A percentile compares a stretch with the other conserved stretches of the same genome.
phyloP scores from a whole-genome alignment of 176 grass and related monocot genomes.

The Triticum turgidum region DNA sequence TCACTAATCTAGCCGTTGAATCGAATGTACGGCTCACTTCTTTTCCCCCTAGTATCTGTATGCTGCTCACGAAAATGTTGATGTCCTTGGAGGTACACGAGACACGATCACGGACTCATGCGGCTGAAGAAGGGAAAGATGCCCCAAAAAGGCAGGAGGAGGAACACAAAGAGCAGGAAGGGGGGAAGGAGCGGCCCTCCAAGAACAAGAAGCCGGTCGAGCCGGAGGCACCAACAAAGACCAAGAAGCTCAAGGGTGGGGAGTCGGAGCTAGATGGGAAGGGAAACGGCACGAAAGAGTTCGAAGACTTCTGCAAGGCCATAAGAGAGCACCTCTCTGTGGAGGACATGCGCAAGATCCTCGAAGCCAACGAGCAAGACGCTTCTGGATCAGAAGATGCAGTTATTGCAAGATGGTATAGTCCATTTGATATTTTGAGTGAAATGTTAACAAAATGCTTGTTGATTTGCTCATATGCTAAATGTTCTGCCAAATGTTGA shows the following conservation, averaged over 20 bases:
- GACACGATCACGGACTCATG: conserved; percentile 49
- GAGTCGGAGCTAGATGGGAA: conserved; percentile 39
- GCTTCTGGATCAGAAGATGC: conserved; percentile 62
- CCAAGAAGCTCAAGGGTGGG: conserved; percentile 56
- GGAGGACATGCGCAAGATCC: conserved; percentile 76
- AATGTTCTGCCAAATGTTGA: not conserved
- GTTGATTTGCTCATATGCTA: not conserved
- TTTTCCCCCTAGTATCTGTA: not conserved
- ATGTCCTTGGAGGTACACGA: conserved; percentile 57
- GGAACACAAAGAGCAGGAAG: conserved; percentile 40
- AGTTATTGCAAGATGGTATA: conserved; percentile 62
- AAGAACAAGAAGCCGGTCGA: conserved; percentile 43
- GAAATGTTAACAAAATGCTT: conserved; percentile 1
- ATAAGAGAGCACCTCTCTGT: conserved; percentile 55
- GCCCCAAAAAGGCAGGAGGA: conserved; percentile 35
- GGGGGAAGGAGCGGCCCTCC: conserved; percentile 7
- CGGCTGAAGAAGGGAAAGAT: conserved; percentile 60
- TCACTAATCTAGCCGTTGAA: not conserved
- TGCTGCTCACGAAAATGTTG: not conserved
- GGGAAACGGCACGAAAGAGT: conserved; percentile 23
- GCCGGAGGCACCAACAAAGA: conserved; percentile 19
- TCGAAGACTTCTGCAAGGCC: conserved; percentile 61
- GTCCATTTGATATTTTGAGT: not conserved
- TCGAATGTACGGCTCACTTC: too few relatives aligned
- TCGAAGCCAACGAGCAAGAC: conserved; percentile 71